Evolutionary conservation across 352 stramenopile genomes (phyloP), one percentile per base, ranked within the genome.

Genomic region (Globisporangium ultimum): DNA sequence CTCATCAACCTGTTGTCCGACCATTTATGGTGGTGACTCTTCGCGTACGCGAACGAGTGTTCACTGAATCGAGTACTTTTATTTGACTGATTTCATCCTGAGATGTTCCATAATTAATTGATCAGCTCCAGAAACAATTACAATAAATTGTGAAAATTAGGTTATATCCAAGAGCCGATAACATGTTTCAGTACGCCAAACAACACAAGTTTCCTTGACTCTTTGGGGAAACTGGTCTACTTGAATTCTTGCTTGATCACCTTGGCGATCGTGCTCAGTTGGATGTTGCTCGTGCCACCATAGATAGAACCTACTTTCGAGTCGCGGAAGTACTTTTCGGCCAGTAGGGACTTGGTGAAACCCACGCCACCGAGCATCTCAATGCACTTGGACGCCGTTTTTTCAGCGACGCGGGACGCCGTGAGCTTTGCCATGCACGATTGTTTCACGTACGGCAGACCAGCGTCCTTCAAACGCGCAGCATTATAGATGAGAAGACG

Each of bases 241-340:
- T 70, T 61, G 17, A 83, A 84, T 43, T 93, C 82, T 53, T 80
- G 62, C 66, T 88, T 84, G 58, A 94, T 68, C 28, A 93, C 58
- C 48, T 91, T 87, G 51, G 86, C 86, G 49, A 95, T 95, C 34
- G 83, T 93, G 58, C 75, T 90, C 40, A 98, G 84, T 80, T 98
- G 91, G 62, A 98, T 96, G 66, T 98, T 97, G 64, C 77, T 96
- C 13, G 92, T 98, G 20, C 95, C 95, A 68, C 97, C 95, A 72
- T 98, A 98, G 61, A 98, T 98, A 20, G 82, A 87, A 36, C 92
- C 91, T 54, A 98, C 95, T 72, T 98, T 98, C 72, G 88, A 97
- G 78, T 98, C 95, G 61, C 95, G 80, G 74, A 90, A 98, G 63
- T 97, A 98, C 64, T 98, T 98, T 66, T 98, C 93, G 6, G 86